phyloP scores from a whole-genome alignment of 768 basidiomycete species.

The Amanita polypyramis region DNA sequence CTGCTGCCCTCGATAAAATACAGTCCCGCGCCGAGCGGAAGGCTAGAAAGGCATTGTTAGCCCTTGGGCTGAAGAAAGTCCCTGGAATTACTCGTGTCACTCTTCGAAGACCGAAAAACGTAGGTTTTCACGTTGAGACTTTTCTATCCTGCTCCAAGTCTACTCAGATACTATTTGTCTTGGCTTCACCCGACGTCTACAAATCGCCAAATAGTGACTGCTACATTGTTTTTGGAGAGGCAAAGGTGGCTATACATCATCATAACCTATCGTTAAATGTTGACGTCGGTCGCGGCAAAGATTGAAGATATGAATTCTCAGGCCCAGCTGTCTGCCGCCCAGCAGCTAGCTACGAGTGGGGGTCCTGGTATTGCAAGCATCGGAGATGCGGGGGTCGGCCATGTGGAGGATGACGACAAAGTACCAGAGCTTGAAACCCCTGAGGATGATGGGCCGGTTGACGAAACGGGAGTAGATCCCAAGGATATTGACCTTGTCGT shows the following conservation, averaged over 20 bases:
- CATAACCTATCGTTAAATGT: not conserved
- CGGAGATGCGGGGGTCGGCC: conserved; percentile 40
- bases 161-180: conserved; percentile 75
- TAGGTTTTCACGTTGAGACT: conserved; percentile 23
- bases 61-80: conserved; percentile 88
- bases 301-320: conserved; percentile 84
- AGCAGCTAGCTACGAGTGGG: conserved; percentile 57
- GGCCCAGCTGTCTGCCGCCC: conserved; percentile 66
- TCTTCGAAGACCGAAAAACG: conserved; percentile 90
- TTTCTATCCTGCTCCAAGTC: not conserved
- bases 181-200: conserved; percentile 93
- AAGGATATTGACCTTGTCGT: conserved; percentile 96
- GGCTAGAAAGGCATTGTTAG: conserved; percentile 86
- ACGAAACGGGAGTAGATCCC: conserved; percentile 83
- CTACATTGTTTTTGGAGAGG: conserved; percentile 99
- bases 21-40: conserved; percentile 93
- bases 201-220: conserved; percentile 96
- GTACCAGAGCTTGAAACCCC: conserved; percentile 76
- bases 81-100: conserved; percentile 92
- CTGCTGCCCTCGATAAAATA: conserved; percentile 83
- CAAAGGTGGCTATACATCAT: conserved; percentile 44
- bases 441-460: conserved; percentile 73
- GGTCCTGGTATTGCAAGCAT: conserved; percentile 34
- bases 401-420: conserved; percentile 60
- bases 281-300: conserved; percentile 21